Percentiles rank a stretch among this genome's conserved stretches.
These are phyloP conservation scores for Talaromyces amestolkiae DNA, from an alignment of 2,329 filamentous ascomycete genomes.

Conservation along the genomic window DNA sequence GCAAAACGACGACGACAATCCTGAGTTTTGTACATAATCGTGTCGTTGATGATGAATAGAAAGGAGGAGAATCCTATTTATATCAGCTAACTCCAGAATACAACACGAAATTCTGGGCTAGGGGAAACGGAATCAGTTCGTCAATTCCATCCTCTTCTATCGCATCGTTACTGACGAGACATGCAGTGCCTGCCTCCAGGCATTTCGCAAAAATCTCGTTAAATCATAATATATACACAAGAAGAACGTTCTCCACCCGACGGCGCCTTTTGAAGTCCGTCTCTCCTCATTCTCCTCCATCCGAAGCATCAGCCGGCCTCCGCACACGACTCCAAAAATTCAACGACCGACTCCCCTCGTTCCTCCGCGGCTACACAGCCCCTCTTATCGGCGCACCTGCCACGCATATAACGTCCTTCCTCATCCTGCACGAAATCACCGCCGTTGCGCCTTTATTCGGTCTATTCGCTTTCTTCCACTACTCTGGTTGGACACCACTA, in stretches of 20 bases:
- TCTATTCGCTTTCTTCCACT: constrained; percentile 76
- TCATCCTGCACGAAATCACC: constrained; percentile 88
- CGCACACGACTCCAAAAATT: constrained; percentile 35
- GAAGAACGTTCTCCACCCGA: constrained; percentile 11
- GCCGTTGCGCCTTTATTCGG: constrained; percentile 76
- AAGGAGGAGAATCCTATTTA: neutral
- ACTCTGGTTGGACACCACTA: constrained; percentile 68
- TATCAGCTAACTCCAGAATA: neutral
- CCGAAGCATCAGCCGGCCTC: constrained; percentile 21
- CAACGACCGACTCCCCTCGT: constrained; percentile 58
- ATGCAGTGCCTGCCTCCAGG: neutral
- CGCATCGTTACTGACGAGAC: neutral
- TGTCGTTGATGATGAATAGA: neutral
- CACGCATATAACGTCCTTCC: constrained; percentile 79
- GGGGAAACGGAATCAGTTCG: neutral
- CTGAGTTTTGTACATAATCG: no score
- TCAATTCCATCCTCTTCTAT: neutral
- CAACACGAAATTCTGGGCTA: neutral
- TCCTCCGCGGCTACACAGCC: constrained; percentile 66
- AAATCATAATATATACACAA: neutral
- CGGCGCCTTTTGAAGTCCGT: constrained; percentile 18
- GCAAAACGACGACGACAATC: neutral
- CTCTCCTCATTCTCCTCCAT: constrained; percentile 7
- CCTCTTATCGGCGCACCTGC: constrained; percentile 73
- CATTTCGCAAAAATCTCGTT: neutral